Evolutionary conservation across 495 filamentous ascomycete genomes (phyloP).

Genomic region (Oleoguttula mirabilis): DNA sequence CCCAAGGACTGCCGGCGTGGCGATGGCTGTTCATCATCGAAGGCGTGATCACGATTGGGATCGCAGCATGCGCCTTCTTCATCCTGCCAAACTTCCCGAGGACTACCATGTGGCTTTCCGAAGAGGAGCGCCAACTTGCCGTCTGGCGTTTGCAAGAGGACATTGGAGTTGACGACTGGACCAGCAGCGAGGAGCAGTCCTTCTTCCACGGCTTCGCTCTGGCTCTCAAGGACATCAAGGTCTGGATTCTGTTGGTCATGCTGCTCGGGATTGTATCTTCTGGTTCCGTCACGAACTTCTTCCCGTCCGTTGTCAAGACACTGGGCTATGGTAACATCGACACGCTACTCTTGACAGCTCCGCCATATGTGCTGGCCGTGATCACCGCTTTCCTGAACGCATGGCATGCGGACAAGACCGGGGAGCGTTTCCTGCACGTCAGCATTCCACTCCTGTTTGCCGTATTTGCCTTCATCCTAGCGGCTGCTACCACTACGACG

Average conservation of each 20-base stretch:
- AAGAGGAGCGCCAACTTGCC: constrained; percentile 57
- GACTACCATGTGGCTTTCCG: constrained; percentile 61
- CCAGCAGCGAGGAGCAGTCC: neutral
- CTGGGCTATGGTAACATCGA: constrained; percentile 52
- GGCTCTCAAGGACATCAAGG: constrained; percentile 59
- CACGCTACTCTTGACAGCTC: constrained; percentile 65
- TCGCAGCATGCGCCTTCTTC: constrained; percentile 43
- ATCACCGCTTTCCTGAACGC: constrained; percentile 60
- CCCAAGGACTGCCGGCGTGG: constrained; percentile 14
- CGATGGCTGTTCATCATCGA: constrained; percentile 56
- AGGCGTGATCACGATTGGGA: constrained; percentile 44
- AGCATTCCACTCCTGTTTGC: constrained; percentile 54
- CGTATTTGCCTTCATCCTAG: constrained; percentile 61
- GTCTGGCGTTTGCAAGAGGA: constrained; percentile 63
- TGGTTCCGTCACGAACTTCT: constrained; percentile 61
- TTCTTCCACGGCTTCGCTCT: constrained; percentile 50
- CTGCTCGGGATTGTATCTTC: too few relatives aligned
- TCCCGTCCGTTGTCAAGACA: constrained; percentile 70
- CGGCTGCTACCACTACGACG: constrained; percentile 49
- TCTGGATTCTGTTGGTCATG: too few relatives aligned
- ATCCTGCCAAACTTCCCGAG: constrained; percentile 73
- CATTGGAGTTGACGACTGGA: constrained; percentile 58
- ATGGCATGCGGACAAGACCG: constrained; percentile 66
- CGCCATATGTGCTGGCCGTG: constrained; percentile 29
- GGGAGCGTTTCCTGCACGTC: constrained; percentile 70